Evolutionary conservation across 108 stramenopile genomes (phyloP).

Genomic region (Conticribra guillardii): DNA sequence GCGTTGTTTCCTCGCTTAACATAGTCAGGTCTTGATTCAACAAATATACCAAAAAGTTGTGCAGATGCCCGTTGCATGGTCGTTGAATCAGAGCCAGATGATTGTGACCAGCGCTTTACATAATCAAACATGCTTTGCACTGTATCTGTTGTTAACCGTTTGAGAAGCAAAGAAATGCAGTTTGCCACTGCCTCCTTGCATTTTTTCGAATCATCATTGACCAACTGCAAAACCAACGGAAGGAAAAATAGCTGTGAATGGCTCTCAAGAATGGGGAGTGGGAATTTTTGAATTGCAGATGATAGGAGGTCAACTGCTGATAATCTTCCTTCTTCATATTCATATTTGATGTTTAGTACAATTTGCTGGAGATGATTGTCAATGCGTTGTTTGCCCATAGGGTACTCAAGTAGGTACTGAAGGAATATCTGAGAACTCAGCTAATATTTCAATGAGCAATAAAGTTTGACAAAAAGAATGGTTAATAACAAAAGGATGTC

Average conservation of each 20-base stretch:
- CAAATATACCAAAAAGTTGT: conserved; percentile 77
- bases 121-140: conserved; percentile 71
- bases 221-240: conserved; percentile 84
- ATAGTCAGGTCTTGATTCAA: conserved; percentile 68
- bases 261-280: conserved; percentile 64
- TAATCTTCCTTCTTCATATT: conserved; percentile 87
- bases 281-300: conserved; percentile 70
- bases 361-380: conserved; percentile 82
- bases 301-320: conserved; percentile 72
- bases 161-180: conserved; percentile 59
- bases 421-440: conserved; percentile 77
- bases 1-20: conserved; percentile 52
- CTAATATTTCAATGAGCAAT: too few species aligned
- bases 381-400: conserved; percentile 77
- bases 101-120: conserved; percentile 66
- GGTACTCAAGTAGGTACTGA: conserved; percentile 87
- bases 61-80: conserved; percentile 65
- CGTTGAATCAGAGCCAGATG: conserved; percentile 36
- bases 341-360: conserved; percentile 86
- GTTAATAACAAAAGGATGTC: neutral
- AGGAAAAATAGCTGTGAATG: conserved; percentile 82
- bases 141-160: conserved; percentile 63
- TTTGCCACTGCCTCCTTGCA: conserved; percentile 73
- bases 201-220: conserved; percentile 85
- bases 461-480: too few species aligned